Evolutionary conservation across 768 basidiomycete genomes (phyloP).

Genomic region (Dioszegia aurantiaca): DNA sequence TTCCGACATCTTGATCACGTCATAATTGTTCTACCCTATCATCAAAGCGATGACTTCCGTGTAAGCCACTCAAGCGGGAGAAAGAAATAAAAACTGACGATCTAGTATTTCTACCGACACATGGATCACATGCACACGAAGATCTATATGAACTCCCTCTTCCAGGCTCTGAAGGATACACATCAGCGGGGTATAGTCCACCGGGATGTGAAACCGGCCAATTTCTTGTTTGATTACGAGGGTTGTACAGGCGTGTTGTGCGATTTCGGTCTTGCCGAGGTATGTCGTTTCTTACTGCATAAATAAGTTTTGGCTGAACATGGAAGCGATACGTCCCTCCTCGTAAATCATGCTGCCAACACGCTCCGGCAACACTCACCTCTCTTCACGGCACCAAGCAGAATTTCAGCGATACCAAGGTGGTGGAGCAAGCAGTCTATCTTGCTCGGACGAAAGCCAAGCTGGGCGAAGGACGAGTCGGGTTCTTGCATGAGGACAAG

Average conservation of each 20-base stretch:
- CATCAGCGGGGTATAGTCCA: conserved; percentile 85
- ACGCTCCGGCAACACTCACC: conserved; percentile 64
- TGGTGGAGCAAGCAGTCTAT: conserved; percentile 51
- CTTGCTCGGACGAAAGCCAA: conserved; percentile 45
- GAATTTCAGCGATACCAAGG: conserved; percentile 55
- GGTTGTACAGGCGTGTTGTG: conserved; percentile 80
- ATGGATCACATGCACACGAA: conserved; percentile 75
- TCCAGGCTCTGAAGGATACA: conserved; percentile 83
- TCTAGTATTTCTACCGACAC: conserved; percentile 66
- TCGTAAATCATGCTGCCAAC: conserved; percentile 61
- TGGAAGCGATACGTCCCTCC: conserved; percentile 48
- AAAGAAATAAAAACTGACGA: not conserved
- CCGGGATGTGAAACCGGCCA: conserved; percentile 96
- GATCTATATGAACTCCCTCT: conserved; percentile 82
- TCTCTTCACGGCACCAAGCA: conserved; percentile 68
- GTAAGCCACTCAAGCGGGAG: conserved; percentile 56
- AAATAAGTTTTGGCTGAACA: conserved; percentile 5
- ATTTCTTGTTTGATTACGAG: conserved; percentile 86
- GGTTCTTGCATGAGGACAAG: conserved; percentile 49
- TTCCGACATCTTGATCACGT: conserved; percentile 89
- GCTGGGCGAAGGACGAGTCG: conserved; percentile 44
- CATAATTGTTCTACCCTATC: conserved; percentile 89
- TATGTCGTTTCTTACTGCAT: conserved; percentile 53
- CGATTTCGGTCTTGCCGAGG: conserved; percentile 94
- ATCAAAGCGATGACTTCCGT: conserved; percentile 86